phyloP scores from a whole-genome alignment of 306 rosid genomes.

The Vigna radiata region DNA sequence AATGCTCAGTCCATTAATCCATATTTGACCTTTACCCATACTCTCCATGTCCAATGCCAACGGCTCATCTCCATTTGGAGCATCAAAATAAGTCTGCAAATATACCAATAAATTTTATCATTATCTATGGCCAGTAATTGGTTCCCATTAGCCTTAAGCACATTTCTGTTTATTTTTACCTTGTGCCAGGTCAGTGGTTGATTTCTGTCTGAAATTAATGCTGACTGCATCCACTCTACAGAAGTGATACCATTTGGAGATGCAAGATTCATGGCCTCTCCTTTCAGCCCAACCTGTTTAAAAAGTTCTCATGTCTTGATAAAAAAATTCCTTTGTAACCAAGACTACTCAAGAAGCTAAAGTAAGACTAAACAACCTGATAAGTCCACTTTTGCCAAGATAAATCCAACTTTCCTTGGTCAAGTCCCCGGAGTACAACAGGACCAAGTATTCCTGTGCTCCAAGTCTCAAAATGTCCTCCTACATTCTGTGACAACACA shows the following conservation, averaged over 20 bases:
- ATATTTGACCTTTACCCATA: conserved; percentile 99
- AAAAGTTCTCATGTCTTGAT: conserved; percentile 31
- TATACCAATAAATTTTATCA: conserved; percentile 35
- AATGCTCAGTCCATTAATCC: conserved; percentile 92
- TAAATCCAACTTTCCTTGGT: conserved; percentile 90
- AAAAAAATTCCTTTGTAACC: conserved; percentile 22
- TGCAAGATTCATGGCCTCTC: conserved; percentile 94
- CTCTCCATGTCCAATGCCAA: conserved; percentile 95
- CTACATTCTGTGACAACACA: conserved; percentile 73
- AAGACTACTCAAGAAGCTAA: conserved; percentile 24
- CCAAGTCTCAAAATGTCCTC: conserved; percentile 95
- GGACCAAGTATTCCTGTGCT: conserved; percentile 99
- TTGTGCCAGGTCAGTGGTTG: conserved; percentile 99
- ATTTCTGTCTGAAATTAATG: conserved; percentile 64
- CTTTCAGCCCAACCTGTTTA: conserved; percentile 90
- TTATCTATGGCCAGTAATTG: conserved; percentile 5
- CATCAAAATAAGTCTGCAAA: conserved; percentile 76
- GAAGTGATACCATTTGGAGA: conserved; percentile 77
- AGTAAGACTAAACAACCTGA: conserved; percentile 64
- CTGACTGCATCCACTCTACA: conserved; percentile 83
- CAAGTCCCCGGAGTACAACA: conserved; percentile 90
- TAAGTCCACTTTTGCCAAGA: conserved; percentile 98
- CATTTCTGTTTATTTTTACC: conserved; percentile 53
- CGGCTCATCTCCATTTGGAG: conserved; percentile 90
- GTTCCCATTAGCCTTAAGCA: conserved; percentile 26